Evolutionary conservation across 257 asterid genomes (phyloP).

Genomic region (Penstemon barbatus): DNA sequence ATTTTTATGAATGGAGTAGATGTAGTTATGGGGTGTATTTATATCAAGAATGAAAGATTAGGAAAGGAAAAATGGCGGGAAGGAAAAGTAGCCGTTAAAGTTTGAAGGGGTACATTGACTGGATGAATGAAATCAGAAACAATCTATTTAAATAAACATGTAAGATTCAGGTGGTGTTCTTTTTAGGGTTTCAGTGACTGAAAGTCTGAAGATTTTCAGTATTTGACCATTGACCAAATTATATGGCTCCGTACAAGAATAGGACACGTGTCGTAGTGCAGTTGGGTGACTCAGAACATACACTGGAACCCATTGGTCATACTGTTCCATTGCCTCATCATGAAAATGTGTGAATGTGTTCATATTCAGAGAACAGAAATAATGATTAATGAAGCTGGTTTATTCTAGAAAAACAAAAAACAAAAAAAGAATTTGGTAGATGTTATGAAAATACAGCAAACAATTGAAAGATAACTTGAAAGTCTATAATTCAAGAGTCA

Average conservation of each 20-base stretch:
- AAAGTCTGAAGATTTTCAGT: constrained; percentile 42
- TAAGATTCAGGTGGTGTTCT: constrained; percentile 23
- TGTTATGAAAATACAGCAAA: too few relatives aligned
- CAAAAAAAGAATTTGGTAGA: too few relatives aligned
- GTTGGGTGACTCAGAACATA: background rate
- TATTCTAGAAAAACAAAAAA: too few relatives aligned
- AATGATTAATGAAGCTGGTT: too few relatives aligned
- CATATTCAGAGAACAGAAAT: background rate
- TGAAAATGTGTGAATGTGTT: too few relatives aligned
- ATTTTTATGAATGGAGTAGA: background rate
- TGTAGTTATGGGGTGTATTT: background rate
- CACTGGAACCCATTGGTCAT: background rate
- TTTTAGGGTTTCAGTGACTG: constrained; percentile 21
- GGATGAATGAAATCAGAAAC: constrained; percentile 20
- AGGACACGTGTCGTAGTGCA: constrained; percentile 29
- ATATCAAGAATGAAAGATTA: background rate
- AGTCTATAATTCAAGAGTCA: constrained; percentile 8
- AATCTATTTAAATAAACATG: constrained; percentile 21
- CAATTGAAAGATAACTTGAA: too few relatives aligned
- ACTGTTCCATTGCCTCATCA: constrained; percentile 5
- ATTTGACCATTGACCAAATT: constrained; percentile 67
- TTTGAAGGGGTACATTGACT: constrained; percentile 11
- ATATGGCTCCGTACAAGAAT: constrained; percentile 19
- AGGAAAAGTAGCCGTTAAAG: constrained; percentile 33
- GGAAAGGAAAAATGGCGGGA: constrained; percentile 48